A percentile compares a stretch with the other conserved stretches of the same genome.
These are phyloP conservation scores for Cladosporium halotolerans DNA, from an alignment of 2,329 filamentous ascomycete genomes.

Conservation along the genomic window DNA sequence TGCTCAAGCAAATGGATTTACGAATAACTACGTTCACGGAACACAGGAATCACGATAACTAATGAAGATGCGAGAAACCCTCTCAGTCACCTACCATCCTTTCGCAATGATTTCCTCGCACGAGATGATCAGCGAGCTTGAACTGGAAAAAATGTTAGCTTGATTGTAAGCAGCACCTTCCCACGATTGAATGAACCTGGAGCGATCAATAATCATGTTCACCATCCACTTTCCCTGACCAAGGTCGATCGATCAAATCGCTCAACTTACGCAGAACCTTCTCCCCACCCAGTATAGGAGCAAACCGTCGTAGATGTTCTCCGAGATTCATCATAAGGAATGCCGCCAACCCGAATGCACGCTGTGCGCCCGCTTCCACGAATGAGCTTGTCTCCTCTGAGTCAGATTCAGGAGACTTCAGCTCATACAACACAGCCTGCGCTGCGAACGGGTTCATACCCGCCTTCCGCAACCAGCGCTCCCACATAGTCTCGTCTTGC, in stretches of 20 bases:
- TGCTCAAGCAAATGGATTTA: too few species aligned
- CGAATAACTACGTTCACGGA: too few species aligned
- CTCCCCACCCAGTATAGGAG: constrained; percentile 47
- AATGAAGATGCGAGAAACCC: too few species aligned
- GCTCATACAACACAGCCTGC: constrained; percentile 47
- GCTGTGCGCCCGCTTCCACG: constrained; percentile 3
- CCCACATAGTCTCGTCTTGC: constrained; percentile 58
- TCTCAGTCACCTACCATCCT: too few species aligned
- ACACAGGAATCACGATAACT: too few species aligned
- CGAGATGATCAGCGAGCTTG: too few species aligned
- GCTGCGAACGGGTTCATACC: constrained; percentile 69
- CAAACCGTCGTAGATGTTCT: constrained; percentile 48
- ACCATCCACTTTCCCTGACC: constrained; percentile 2
- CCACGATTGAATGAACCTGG: neutral
- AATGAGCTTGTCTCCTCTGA: constrained; percentile 12
- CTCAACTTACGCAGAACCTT: constrained; percentile 50
- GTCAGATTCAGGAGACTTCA: constrained; percentile 31
- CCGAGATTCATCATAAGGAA: constrained; percentile 53
- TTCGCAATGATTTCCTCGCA: too few species aligned
- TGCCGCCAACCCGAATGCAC: constrained; percentile 40
- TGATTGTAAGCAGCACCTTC: too few species aligned
- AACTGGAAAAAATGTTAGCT: too few species aligned
- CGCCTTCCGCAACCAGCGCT: constrained; percentile 57
- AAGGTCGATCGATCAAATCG: constrained; percentile 42
- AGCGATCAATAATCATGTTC: neutral